These are phyloP conservation scores for Xylaria digitata DNA, from an alignment of 2,329 filamentous ascomycete genomes.

Conservation along the genomic window DNA sequence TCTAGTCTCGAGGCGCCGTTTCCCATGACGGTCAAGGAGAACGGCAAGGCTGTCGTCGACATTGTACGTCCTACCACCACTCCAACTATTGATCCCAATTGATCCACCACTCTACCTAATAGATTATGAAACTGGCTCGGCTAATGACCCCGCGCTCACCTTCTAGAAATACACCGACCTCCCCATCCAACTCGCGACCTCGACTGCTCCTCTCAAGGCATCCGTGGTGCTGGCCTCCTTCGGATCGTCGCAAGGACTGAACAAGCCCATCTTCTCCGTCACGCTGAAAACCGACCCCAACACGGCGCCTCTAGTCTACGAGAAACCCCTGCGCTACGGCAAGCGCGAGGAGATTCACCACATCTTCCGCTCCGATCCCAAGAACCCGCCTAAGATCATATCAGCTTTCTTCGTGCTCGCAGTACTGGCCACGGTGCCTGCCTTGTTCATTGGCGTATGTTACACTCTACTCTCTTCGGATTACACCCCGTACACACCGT, in stretches of 20 bases:
- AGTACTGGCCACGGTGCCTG: slow-evolving; percentile 78
- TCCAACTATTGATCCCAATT: slow-evolving; percentile 11
- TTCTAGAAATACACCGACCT: slow-evolving; percentile 86
- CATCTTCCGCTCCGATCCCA: slow-evolving; percentile 83
- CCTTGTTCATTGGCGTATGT: slow-evolving; percentile 76
- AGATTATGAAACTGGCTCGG: not conserved
- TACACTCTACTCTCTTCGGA: not conserved
- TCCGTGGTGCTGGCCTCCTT: slow-evolving; percentile 88
- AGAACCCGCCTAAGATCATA: slow-evolving; percentile 82
- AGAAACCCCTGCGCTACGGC: slow-evolving; percentile 82
- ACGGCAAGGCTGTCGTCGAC: slow-evolving; percentile 85
- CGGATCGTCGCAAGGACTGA: slow-evolving; percentile 75
- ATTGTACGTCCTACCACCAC: slow-evolving; percentile 71
- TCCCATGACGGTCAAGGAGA: slow-evolving; percentile 84
- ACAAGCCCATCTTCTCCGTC: slow-evolving; percentile 78
- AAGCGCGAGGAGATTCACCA: slow-evolving; percentile 89
- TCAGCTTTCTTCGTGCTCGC: slow-evolving; percentile 81
- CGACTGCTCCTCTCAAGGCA: slow-evolving; percentile 77
- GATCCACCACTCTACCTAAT: not conserved
- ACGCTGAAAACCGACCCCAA: slow-evolving; percentile 72
- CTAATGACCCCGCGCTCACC: slow-evolving; percentile 25
- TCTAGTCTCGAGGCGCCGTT: slow-evolving; percentile 89
- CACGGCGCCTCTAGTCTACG: slow-evolving; percentile 67
- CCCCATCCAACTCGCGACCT: slow-evolving; percentile 80
- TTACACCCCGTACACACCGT: not conserved